Percentiles rank a stretch among this genome's conserved stretches.
phyloP scores from a whole-genome alignment of 768 basidiomycete genomes.

The Auricularia heimuer region DNA sequence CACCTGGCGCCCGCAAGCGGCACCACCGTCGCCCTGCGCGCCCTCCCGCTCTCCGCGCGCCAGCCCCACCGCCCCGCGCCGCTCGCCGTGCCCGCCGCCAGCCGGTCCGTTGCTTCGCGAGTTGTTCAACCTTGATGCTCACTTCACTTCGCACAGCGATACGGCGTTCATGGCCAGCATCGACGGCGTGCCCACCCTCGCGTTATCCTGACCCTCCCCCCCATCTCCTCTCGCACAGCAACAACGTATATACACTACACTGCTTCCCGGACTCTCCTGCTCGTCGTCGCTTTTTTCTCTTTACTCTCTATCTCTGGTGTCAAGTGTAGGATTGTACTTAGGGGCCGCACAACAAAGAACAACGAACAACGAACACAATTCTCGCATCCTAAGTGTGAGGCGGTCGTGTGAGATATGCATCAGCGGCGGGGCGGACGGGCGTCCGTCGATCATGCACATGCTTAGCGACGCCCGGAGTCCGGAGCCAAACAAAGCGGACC shows the following conservation, averaged over 20 bases:
- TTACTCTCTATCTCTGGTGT: neutral
- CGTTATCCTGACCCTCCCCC: constrained; percentile 7
- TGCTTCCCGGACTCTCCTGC: neutral
- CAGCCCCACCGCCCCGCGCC: neutral
- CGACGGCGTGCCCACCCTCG: constrained; percentile 12
- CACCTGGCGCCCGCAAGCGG: constrained; percentile 51
- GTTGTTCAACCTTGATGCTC: neutral
- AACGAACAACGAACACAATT: no score
- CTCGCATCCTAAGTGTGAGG: no score
- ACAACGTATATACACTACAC: no score
- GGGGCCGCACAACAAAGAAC: no score
- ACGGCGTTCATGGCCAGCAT: constrained; percentile 8
- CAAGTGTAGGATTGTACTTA: no score
- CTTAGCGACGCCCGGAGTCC: no score
- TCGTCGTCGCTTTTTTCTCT: neutral
- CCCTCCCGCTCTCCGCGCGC: constrained; percentile 27
- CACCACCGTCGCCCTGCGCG: constrained; percentile 49
- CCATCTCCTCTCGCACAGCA: no score
- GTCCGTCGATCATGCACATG: neutral
- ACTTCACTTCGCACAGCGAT: neutral
- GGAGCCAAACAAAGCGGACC: no score
- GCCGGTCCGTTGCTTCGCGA: constrained; percentile 20
- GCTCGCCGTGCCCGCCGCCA: neutral
- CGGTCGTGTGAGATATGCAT: no score
- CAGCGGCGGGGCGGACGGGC: no score